Evolutionary conservation across 2,329 filamentous ascomycete species (phyloP).

Genomic region (Annulohypoxylon truncatum): DNA sequence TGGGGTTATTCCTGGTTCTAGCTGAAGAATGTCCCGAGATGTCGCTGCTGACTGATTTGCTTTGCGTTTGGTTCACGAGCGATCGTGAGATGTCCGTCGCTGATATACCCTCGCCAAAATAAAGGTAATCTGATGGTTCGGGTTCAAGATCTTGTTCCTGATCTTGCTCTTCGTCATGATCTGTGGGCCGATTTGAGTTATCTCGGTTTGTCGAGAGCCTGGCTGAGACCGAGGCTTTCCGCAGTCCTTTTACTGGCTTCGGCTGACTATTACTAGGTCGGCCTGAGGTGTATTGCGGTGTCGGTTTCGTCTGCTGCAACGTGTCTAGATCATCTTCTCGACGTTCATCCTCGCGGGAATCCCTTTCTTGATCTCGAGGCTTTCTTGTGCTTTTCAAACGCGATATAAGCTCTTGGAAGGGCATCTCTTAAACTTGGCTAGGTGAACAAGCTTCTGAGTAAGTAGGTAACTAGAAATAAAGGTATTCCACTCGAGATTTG

Average conservation of each 20-base stretch:
- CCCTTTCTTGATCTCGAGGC: not conserved
- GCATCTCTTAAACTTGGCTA: slow-evolving; percentile 1
- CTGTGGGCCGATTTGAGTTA: not conserved
- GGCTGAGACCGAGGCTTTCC: slow-evolving; percentile 10
- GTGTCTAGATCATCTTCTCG: not conserved
- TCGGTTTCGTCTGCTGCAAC: not conserved
- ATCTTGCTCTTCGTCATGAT: not conserved
- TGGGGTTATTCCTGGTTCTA: not conserved
- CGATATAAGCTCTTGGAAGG: slow-evolving; percentile 12
- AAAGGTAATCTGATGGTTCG: slow-evolving; percentile 27
- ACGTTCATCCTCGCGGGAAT: not conserved
- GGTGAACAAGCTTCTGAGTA: not conserved
- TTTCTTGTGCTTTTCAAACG: slow-evolving; percentile 15
- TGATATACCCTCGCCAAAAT: slow-evolving; percentile 31
- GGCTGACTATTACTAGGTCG: not conserved
- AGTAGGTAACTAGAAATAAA: too few relatives aligned
- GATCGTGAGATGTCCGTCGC: slow-evolving; percentile 21
- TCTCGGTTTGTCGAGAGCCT: not conserved
- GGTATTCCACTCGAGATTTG: not conserved
- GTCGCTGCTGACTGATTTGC: slow-evolving; percentile 3
- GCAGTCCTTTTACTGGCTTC: slow-evolving; percentile 15
- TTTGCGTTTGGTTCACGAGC: slow-evolving; percentile 14
- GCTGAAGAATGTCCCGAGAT: not conserved
- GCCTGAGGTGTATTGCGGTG: not conserved
- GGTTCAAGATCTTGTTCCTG: not conserved